A percentile compares a stretch with the other conserved stretches of the same genome.
Conservation (phyloP, 345 rosid species). For the Syzygium jambos region DNA sequence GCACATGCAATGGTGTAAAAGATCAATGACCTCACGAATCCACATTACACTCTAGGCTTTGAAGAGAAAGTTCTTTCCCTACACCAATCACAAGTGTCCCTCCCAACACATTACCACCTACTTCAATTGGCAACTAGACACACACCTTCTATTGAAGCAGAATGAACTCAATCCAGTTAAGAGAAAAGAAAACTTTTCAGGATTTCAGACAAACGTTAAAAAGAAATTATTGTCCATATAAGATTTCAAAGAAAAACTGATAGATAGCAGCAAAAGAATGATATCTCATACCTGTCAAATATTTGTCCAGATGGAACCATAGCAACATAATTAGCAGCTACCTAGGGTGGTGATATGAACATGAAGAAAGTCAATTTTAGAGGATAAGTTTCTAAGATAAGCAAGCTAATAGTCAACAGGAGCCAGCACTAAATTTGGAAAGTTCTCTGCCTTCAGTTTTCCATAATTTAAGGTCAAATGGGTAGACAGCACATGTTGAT, state of each 20-base stretch:
- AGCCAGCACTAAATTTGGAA: neutral
- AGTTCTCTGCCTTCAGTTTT: neutral
- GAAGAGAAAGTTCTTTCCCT: neutral
- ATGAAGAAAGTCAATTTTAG: neutral
- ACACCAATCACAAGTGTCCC: neutral
- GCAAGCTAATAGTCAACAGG: neutral
- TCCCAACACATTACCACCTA: neutral
- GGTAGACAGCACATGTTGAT: neutral
- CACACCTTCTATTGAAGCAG: neutral
- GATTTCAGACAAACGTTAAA: neutral
- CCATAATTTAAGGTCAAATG: neutral
- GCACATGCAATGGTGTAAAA: neutral
- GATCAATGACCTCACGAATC: neutral
- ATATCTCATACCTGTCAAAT: constrained; percentile 58
- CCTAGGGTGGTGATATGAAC: constrained; percentile 26
- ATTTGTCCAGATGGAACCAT: constrained; percentile 95
- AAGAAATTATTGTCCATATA: neutral
- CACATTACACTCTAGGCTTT: neutral
- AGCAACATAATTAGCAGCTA: constrained; percentile 92
- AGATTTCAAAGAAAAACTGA: neutral
- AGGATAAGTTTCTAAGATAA: neutral
- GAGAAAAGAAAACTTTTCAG: neutral
- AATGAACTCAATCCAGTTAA: neutral
- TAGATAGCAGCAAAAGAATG: neutral
- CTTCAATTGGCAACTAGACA: neutral